phyloP scores from a whole-genome alignment of 192 early-diverging fungal species.

The Dissophora globulifera region DNA sequence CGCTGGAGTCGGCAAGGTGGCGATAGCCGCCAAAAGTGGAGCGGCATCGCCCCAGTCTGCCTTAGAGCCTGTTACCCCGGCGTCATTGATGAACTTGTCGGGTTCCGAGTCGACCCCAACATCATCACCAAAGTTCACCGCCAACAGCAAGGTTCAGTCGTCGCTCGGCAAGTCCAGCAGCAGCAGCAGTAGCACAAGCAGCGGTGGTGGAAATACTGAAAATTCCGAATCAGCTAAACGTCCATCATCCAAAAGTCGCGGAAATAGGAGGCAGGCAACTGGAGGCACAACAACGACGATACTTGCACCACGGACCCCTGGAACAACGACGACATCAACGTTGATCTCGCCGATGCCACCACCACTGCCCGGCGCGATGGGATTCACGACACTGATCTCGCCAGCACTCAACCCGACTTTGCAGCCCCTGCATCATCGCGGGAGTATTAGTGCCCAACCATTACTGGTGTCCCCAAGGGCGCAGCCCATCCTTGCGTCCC shows the following conservation, averaged over 20 bases:
- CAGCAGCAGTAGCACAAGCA: not conserved
- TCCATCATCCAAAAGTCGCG: conserved; percentile 9
- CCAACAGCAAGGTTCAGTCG: conserved; percentile 3
- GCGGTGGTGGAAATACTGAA: not conserved
- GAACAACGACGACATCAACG: not conserved
- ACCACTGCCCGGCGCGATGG: conserved; percentile 1
- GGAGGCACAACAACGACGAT: conserved; percentile 4
- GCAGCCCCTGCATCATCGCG: conserved; percentile 43
- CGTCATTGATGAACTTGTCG: conserved; percentile 71
- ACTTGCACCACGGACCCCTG: conserved; percentile 28
- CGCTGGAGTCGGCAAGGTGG: no score
- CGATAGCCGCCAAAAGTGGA: not conserved
- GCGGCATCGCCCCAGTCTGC: not conserved
- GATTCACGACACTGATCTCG: conserved; percentile 23
- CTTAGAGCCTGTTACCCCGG: conserved; percentile 73
- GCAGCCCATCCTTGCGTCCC: conserved; percentile 55
- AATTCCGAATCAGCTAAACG: conserved; percentile 1
- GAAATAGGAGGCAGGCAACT: not conserved
- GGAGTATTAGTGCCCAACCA: conserved; percentile 33
- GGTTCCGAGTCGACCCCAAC: conserved; percentile 31
- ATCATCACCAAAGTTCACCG: conserved; percentile 14
- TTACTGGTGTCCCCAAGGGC: conserved; percentile 27
- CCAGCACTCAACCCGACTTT: conserved; percentile 41
- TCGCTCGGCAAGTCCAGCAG: not conserved
- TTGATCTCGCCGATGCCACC: conserved; percentile 21